Conservation (phyloP, 371 early-diverging fungal species). For the Mortierella sp. region DNA sequence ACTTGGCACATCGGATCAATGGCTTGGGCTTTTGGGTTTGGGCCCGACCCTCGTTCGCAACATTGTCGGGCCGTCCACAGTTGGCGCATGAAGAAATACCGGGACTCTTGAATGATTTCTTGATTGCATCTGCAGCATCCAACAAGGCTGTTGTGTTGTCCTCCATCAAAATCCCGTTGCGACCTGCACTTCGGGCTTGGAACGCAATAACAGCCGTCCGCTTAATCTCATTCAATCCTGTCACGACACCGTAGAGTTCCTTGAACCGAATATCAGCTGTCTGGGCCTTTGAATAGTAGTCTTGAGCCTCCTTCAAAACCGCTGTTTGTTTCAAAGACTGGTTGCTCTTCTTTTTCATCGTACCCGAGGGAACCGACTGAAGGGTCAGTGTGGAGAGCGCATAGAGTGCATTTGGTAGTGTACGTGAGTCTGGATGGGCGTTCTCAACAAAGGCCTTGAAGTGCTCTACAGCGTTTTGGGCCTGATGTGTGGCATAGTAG, state of each 20-base stretch:
- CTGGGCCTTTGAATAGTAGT: conserved; percentile 61
- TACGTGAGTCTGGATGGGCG: conserved; percentile 63
- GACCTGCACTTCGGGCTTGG: conserved; percentile 48
- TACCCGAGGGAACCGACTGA: conserved; percentile 33
- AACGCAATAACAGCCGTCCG: conserved; percentile 57
- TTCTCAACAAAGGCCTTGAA: conserved; percentile 61
- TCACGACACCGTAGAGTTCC: conserved; percentile 60
- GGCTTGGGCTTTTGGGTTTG: conserved; percentile 35
- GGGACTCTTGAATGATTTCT: conserved; percentile 25
- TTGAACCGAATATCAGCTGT: conserved; percentile 61
- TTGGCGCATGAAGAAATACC: conserved; percentile 55
- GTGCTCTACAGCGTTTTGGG: conserved; percentile 58
- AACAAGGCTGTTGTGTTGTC: conserved; percentile 12
- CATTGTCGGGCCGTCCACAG: conserved; percentile 60
- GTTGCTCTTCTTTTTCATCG: conserved; percentile 52
- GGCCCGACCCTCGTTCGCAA: conserved; percentile 40
- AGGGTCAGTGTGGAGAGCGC: conserved; percentile 59
- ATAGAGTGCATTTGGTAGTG: conserved; percentile 63
- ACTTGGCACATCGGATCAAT: conserved; percentile 63
- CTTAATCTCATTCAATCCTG: conserved; percentile 64
- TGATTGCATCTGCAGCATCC: conserved; percentile 16
- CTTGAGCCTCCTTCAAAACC: conserved; percentile 52
- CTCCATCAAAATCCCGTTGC: conserved; percentile 6
- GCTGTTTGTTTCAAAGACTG: conserved; percentile 51
- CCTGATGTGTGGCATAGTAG: conserved; percentile 60